Percentiles rank a stretch among this genome's conserved stretches.
Evolutionary conservation across 306 rosid species (phyloP).

Genomic region (Dalbergia oliveri): DNA sequence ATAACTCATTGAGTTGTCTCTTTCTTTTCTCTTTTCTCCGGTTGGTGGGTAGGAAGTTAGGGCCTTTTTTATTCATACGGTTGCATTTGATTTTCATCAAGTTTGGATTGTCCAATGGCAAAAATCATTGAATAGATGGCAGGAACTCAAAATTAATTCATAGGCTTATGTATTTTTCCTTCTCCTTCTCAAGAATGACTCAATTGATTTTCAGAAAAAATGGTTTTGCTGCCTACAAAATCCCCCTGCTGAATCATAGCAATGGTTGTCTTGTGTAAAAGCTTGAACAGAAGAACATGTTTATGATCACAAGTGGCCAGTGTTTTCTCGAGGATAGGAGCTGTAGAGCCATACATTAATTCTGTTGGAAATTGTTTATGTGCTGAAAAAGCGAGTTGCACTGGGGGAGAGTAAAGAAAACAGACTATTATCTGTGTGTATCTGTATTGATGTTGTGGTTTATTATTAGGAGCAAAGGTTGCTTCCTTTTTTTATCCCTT

Average conservation of each 20-base stretch:
- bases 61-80: not conserved
- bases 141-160: not conserved
- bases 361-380: conserved; percentile 53
- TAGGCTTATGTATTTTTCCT: conserved; percentile 10
- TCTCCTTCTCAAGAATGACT: conserved; percentile 34
- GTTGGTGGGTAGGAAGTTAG: not conserved
- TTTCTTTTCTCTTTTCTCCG: not conserved
- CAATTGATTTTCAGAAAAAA: conserved; percentile 63
- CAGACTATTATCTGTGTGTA: conserved; percentile 56
- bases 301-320: conserved; percentile 52
- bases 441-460: conserved; percentile 57
- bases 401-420: conserved; percentile 59
- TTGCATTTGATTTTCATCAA: not conserved
- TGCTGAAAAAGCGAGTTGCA: conserved; percentile 59
- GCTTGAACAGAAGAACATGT: conserved; percentile 54
- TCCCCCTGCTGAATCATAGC: conserved; percentile 63
- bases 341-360: conserved; percentile 53
- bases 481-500: conserved; percentile 21
- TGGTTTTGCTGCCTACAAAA: conserved; percentile 82
- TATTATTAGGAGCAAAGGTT: conserved; percentile 41
- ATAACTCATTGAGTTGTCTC: not conserved
- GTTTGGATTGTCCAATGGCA: not conserved
- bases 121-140: not conserved
- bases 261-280: conserved; percentile 27
- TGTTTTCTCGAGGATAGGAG: conserved; percentile 53